Conservation (phyloP, 2,329 filamentous ascomycete genomes). For the Cladophialophora psammophila region DNA sequence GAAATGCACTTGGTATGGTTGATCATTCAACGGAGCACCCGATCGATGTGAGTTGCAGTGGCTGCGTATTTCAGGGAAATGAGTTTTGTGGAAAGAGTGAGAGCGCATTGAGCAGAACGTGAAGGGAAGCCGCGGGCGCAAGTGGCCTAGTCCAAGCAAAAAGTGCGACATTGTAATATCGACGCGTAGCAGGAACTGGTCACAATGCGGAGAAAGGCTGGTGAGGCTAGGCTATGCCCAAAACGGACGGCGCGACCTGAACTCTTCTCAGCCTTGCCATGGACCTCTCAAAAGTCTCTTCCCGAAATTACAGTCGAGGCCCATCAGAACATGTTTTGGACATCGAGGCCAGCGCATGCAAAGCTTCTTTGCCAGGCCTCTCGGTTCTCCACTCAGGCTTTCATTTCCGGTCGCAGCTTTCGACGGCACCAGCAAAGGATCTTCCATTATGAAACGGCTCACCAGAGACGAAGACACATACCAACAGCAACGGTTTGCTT, state of each 20-base stretch:
- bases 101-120: background rate
- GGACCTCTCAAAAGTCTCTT: background rate
- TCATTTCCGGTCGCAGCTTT: background rate
- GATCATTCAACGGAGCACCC: background rate
- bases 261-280: background rate
- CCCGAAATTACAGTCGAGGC: background rate
- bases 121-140: background rate
- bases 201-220: background rate
- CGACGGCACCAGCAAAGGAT: background rate
- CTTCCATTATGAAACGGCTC: background rate
- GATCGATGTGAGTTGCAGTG: background rate
- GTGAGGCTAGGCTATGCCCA: background rate
- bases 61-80: background rate
- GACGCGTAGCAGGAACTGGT: background rate
- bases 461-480: constrained; percentile 1
- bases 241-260: background rate
- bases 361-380: background rate
- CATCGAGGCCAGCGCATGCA: background rate
- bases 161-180: background rate
- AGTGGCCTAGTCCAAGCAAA: background rate
- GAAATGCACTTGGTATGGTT: background rate
- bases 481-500: background rate
- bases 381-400: background rate
- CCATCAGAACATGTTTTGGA: background rate
- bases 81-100: background rate